phyloP scores from a whole-genome alignment of 371 early-diverging fungal genomes.

The Umbelopsis sp. region DNA sequence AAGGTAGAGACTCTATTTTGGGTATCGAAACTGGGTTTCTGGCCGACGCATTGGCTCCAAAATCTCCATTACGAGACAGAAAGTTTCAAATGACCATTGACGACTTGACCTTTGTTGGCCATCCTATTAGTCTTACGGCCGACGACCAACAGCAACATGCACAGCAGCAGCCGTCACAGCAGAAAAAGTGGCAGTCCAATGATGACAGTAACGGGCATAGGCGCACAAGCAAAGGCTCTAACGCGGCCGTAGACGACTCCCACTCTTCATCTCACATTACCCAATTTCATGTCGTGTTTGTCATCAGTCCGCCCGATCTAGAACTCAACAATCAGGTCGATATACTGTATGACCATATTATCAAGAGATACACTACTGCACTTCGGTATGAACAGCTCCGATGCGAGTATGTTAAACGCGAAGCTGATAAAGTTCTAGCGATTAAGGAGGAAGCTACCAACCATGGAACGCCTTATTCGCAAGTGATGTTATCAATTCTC shows the following conservation, averaged over 20 bases:
- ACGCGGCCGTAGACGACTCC: constrained; percentile 21
- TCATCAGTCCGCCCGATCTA: constrained; percentile 59
- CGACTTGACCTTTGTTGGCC: constrained; percentile 77
- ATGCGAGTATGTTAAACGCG: constrained; percentile 78
- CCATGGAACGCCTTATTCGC: constrained; percentile 40
- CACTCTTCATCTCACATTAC: constrained; percentile 59
- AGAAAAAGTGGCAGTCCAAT: constrained; percentile 18
- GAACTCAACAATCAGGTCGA: constrained; percentile 66
- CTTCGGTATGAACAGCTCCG: constrained; percentile 83
- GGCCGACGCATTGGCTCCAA: constrained; percentile 79
- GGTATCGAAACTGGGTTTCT: constrained; percentile 72
- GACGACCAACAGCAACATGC: constrained; percentile 28
- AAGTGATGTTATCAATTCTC: constrained; percentile 44
- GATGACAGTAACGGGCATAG: constrained; percentile 26
- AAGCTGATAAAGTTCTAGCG: constrained; percentile 73
- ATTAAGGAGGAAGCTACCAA: constrained; percentile 62
- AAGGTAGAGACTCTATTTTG: constrained; percentile 55
- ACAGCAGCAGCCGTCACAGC: constrained; percentile 26
- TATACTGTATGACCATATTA: constrained; percentile 72
- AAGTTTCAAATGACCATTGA: constrained; percentile 83
- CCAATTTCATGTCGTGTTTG: constrained; percentile 85
- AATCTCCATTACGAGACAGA: constrained; percentile 69
- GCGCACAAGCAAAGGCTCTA: constrained; percentile 28
- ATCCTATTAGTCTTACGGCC: constrained; percentile 60
- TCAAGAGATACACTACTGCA: constrained; percentile 73